Conservation (phyloP, 2,329 filamentous ascomycete species). For the Fusarium bulbicola region DNA sequence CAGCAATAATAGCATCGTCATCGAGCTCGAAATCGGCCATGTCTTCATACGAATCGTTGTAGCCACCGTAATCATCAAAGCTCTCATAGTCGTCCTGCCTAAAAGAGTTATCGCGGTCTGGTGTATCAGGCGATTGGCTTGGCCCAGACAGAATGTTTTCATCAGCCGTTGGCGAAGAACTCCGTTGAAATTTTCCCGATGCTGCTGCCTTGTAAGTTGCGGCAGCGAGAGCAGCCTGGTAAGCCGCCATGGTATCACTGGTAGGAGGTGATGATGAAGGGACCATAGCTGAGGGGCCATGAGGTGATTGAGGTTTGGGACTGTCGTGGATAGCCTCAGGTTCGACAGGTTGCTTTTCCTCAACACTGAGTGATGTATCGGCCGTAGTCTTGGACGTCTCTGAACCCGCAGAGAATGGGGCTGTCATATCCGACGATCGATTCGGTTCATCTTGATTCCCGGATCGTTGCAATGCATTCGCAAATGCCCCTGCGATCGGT, state of each 20-base stretch:
- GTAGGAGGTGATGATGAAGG: constrained; percentile 11
- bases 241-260: constrained; percentile 62
- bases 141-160: constrained; percentile 24
- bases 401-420: constrained; percentile 56
- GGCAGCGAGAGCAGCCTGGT: constrained; percentile 85
- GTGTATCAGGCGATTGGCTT: constrained; percentile 19
- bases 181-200: constrained; percentile 77
- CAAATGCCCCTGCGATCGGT: constrained; percentile 67
- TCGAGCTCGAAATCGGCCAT: constrained; percentile 74
- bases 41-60: constrained; percentile 67
- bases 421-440: constrained; percentile 58
- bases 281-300: constrained; percentile 9
- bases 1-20: constrained; percentile 92
- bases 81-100: constrained; percentile 59
- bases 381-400: constrained; percentile 58
- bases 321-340: constrained; percentile 10
- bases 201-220: constrained; percentile 81
- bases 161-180: constrained; percentile 55
- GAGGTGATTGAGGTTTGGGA: constrained; percentile 9
- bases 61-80: constrained; percentile 50
- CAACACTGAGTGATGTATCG: constrained; percentile 60
- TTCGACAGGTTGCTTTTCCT: constrained; percentile 24
- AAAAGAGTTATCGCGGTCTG: constrained; percentile 14
- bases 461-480: constrained; percentile 57
- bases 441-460: constrained; percentile 46